Evolutionary conservation across 257 asterid species (phyloP), one percentile per base, ranked within the genome.

Genomic region (Solanum sejunctum): DNA sequence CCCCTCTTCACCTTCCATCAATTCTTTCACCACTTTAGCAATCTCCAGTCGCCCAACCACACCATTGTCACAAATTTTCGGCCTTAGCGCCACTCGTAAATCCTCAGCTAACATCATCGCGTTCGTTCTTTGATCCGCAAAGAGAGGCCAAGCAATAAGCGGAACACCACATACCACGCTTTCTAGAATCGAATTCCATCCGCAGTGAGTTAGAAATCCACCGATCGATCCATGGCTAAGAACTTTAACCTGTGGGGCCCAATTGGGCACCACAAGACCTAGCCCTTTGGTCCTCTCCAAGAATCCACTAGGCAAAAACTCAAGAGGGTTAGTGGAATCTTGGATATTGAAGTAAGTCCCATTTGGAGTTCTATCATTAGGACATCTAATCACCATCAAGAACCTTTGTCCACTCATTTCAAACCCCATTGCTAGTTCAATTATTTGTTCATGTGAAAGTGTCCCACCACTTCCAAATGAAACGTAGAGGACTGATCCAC

Each of bases 351-450:
- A 92, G 61, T 80, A 93, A 0, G 90, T 73, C 10, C 20, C 20
- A 54, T 20, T 7, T 56, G 56, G 32, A 18, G 56, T 80, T 41
- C 16, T 60, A 43, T 43, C 16, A 15, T 81, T 90, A 1, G 96
- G 93, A 21, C 90, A 75, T 18, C 98, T 88, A 3, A 91, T 12
- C 8, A 91, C 93, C 97, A 95, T 92, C 17, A 94, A 9, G 32
- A 94, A 92, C 47, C 93, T 85, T 1, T 91, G 91, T 23, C 85
- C 94, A 56, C 98, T 94, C 88, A 85, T 64, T 63, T 92, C 98
- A 52, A 94, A 47, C 15, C 97, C 95, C 0, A 69, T 47, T 6
- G 98, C 95, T 5, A 92, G 86, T 21, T 73, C 81, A 73, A 47
- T 73, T n/a, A 47, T 26, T 12, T 73, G 81, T 15, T n/a, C 58